Evolutionary conservation across 2,329 filamentous ascomycete genomes (phyloP).

Genomic region (Coniochaeta ligniaria): DNA sequence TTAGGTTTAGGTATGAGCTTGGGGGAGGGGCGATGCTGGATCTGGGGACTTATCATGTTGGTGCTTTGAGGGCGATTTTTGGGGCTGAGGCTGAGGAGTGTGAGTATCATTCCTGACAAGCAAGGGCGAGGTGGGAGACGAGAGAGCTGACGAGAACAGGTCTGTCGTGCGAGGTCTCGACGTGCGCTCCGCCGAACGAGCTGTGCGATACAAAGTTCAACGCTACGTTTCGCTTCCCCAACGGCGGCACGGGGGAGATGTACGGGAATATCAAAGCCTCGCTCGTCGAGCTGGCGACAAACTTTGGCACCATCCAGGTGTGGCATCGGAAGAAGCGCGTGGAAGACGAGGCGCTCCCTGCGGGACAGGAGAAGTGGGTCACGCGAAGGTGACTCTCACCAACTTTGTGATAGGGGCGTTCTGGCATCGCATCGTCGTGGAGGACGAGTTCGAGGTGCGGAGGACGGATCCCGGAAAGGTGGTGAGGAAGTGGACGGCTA

Average conservation of each 20-base stretch:
- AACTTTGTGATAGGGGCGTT: conserved; percentile 18
- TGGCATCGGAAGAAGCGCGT: conserved; percentile 2
- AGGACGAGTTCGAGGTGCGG: conserved; percentile 24
- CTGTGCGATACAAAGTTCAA: conserved; percentile 24
- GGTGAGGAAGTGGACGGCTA: conserved; percentile 10
- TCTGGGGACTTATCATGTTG: conserved; percentile 29
- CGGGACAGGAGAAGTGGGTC: conserved; percentile 14
- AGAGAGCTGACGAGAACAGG: background rate
- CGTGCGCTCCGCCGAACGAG: background rate
- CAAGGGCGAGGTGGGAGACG: no score
- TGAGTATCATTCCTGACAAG: conserved; percentile 1
- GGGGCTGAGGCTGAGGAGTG: conserved; percentile 30
- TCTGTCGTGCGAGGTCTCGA: background rate
- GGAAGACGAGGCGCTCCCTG: background rate
- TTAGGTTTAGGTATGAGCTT: conserved; percentile 33
- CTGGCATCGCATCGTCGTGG: conserved; percentile 28
- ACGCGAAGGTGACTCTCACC: conserved; percentile 20
- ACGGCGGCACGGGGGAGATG: conserved; percentile 26
- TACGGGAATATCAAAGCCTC: conserved; percentile 18
- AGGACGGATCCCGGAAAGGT: conserved; percentile 11
- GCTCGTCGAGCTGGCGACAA: conserved; percentile 8
- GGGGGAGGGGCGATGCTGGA: conserved; percentile 33
- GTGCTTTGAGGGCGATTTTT: conserved; percentile 30
- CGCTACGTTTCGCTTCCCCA: conserved; percentile 30
- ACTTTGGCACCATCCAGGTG: background rate